Conservation (phyloP, 495 filamentous ascomycete species). For the Hypoxylon trugodes region DNA sequence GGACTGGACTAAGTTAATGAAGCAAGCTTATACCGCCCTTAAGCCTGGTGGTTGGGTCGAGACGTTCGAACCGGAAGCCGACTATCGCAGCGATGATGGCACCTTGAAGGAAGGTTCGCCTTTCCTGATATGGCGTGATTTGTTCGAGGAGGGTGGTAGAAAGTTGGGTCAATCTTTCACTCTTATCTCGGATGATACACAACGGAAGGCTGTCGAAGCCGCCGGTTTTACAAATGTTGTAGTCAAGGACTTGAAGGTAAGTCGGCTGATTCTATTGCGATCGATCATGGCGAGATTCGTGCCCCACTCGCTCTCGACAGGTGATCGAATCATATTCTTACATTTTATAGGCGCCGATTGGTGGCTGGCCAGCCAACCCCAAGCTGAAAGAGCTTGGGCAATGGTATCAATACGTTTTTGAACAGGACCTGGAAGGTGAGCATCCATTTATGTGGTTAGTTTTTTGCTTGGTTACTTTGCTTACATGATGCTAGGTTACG, state of each 20-base stretch:
- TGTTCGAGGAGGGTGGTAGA: slow-evolving; percentile 39
- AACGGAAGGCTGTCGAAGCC: slow-evolving; percentile 32
- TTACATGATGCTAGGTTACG: slow-evolving; percentile 29
- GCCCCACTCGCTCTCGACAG: no score
- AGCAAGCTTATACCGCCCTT: slow-evolving; percentile 47
- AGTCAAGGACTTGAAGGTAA: slow-evolving; percentile 38
- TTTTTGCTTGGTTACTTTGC: not conserved
- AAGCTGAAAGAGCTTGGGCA: slow-evolving; percentile 58
- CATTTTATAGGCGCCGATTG: slow-evolving; percentile 46
- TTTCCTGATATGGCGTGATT: slow-evolving; percentile 33
- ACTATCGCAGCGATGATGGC: slow-evolving; percentile 41
- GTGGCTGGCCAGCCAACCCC: slow-evolving; percentile 57
- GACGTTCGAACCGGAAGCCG: slow-evolving; percentile 37
- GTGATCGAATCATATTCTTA: not conserved
- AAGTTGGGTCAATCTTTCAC: slow-evolving; percentile 40
- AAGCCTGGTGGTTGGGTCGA: slow-evolving; percentile 54
- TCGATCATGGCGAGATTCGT: no score
- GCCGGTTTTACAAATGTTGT: slow-evolving; percentile 45
- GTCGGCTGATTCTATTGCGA: slow-evolving; percentile 47
- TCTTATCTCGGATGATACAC: slow-evolving; percentile 18
- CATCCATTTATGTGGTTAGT: not conserved
- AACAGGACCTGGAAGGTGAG: slow-evolving; percentile 45
- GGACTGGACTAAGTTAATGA: slow-evolving; percentile 59
- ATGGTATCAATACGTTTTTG: slow-evolving; percentile 34
- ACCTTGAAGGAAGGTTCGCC: slow-evolving; percentile 36